Base-by-base conservation (phyloP, 495 filamentous ascomycete genomes). In the Hypoxylon rickii region DNA sequence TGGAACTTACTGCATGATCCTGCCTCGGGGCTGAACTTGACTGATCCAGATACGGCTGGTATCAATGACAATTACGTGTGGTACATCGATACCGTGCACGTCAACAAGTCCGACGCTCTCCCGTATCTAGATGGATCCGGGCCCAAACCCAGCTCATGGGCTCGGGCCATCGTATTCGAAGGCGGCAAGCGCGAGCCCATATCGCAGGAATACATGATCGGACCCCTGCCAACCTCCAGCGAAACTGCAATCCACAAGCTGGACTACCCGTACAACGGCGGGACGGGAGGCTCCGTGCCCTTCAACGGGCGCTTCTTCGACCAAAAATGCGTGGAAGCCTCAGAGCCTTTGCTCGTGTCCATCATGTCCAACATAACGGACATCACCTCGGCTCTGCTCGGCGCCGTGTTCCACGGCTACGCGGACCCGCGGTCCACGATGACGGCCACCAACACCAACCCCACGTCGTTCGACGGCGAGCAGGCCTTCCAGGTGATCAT, bases 61-160 rank as follows among this genome's bases (percentile, higher is more conserved):
- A 37, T 63, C 1, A 72, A 63, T 3, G 70, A 70, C 42, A 72
- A 72, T 44, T 70, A 70, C 17, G 58, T 72, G n/a, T 69, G 51
- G 48, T 67, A 60, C 20, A 72, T 80, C n/a, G 81, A 85, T 44
- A 70, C 77, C 2, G 64, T 83, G 13, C 63, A 65, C 17, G 75
- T 79, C 13, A 83, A 83, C 63, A 85, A 83, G 60, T 75, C 79
- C 1, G 73, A 73, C 52, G 72, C 71, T 16, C 58, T 80, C 6
- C 49, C 67, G 0, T 85, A 78, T 59, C 58, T 84, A 7, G 70
- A 80, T 45, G 70, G 71, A 26, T 50, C 57, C 26, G 72, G 56
- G 0, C 26, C 55, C 2, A 58, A 64, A n/a, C 81, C 79, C 3
- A 53, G 58, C 4, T 63, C 76, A 34, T 83, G 76, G 58, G 80